Conservation (phyloP, 2,329 filamentous ascomycete species). For the Colletotrichum chrysophilum region DNA sequence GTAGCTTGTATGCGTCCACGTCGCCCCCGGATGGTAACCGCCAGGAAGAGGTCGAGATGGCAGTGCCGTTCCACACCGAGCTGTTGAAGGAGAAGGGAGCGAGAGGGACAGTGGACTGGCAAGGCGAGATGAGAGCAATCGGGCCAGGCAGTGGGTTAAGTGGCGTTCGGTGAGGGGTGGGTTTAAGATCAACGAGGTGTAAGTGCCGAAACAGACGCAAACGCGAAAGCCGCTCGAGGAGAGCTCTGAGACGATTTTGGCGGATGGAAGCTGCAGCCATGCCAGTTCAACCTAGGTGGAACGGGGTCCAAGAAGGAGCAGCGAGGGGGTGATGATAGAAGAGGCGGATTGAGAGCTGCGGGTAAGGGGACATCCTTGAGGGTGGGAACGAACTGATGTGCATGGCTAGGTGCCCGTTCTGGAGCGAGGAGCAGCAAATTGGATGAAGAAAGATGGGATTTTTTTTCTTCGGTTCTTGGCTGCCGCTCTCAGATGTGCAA, state of each 20-base stretch:
- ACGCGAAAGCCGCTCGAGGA: background rate
- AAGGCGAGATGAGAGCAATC: background rate
- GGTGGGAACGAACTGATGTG: conserved; percentile 18
- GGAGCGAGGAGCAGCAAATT: conserved; percentile 19
- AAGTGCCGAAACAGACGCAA: background rate
- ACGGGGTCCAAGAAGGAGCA: background rate
- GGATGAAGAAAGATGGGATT: conserved; percentile 22
- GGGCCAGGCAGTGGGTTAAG: conserved; percentile 11
- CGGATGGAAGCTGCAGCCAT: background rate
- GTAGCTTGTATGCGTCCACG: background rate
- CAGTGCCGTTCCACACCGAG: background rate
- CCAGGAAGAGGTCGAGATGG: background rate
- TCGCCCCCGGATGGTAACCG: background rate
- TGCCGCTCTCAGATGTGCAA: conserved; percentile 10
- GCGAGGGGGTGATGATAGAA: conserved; percentile 9
- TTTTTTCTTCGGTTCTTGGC: conserved; percentile 22
- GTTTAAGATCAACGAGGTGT: background rate
- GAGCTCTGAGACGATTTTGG: background rate
- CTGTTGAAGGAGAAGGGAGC: conserved; percentile 1
- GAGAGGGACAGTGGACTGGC: background rate
- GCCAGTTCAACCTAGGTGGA: background rate
- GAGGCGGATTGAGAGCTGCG: conserved; percentile 8
- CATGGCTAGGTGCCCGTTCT: conserved; percentile 18
- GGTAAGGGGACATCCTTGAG: conserved; percentile 14
- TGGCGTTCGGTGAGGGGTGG: conserved; percentile 13